Conservation (phyloP, 1,139 yeast genomes). For the Taiozyma onychis region DNA sequence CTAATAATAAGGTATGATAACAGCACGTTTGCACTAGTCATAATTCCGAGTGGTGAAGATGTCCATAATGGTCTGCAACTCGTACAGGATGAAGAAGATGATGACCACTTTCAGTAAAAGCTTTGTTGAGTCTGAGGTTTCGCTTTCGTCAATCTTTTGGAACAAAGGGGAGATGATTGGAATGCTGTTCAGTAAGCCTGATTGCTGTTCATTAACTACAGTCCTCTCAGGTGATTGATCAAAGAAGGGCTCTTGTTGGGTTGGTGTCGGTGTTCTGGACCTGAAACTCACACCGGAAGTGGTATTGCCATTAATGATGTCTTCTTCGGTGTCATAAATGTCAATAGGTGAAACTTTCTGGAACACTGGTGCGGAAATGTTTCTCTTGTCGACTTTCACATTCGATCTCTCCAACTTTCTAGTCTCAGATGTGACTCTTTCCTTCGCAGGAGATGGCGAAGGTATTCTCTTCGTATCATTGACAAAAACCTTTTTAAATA, state of each 20-base stretch:
- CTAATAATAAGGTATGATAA: background rate
- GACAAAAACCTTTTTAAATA: background rate
- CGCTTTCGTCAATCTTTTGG: constrained; percentile 11
- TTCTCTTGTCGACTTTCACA: background rate
- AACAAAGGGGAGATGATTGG: constrained; percentile 15
- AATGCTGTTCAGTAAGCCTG: constrained; percentile 9
- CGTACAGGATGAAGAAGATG: constrained; percentile 17
- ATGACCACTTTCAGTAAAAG: constrained; percentile 11
- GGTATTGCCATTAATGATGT: background rate
- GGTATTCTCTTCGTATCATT: background rate
- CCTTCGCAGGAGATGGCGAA: background rate
- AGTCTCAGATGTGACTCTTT: background rate
- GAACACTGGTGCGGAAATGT: background rate
- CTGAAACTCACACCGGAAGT: background rate
- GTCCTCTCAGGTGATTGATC: background rate
- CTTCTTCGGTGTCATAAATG: background rate
- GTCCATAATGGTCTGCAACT: constrained; percentile 12
- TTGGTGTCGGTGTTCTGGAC: background rate
- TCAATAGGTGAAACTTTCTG: background rate
- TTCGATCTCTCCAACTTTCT: background rate
- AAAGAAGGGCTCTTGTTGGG: background rate
- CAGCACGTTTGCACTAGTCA: background rate
- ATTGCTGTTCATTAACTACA: background rate
- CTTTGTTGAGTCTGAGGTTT: constrained; percentile 8
- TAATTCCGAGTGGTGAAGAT: background rate